A percentile compares a stretch with the other conserved stretches of the same genome.
These are phyloP conservation scores for Cystobasidium slooffiae DNA, from an alignment of 1,284 basidiomycete genomes.

Conservation along the genomic window DNA sequence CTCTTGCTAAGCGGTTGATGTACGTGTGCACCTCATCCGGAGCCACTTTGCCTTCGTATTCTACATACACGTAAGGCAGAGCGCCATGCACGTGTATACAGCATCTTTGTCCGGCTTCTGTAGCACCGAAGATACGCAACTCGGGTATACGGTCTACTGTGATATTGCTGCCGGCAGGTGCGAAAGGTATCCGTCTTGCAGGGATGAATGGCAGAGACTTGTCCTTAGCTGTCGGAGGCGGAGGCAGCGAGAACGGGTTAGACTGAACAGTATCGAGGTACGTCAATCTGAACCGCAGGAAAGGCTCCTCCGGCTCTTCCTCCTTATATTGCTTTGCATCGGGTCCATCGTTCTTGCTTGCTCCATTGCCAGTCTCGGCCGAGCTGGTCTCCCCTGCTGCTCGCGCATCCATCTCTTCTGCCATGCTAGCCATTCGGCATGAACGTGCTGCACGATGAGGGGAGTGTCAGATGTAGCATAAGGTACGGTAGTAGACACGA, in stretches of 20 bases:
- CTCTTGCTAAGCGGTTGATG: slow-evolving; percentile 68
- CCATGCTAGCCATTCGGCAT: slow-evolving; percentile 10
- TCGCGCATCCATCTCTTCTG: not conserved
- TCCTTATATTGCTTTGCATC: not conserved
- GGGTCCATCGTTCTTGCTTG: not conserved
- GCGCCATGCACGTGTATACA: slow-evolving; percentile 85
- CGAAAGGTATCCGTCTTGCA: slow-evolving; percentile 42
- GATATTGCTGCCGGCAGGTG: slow-evolving; percentile 22
- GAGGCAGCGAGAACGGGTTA: slow-evolving; percentile 21
- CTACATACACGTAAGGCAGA: slow-evolving; percentile 64
- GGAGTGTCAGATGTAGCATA: not conserved
- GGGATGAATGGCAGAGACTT: slow-evolving; percentile 41
- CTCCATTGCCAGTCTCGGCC: not conserved
- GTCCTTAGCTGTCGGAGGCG: slow-evolving; percentile 29
- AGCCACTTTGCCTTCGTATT: slow-evolving; percentile 66
- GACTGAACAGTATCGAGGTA: slow-evolving; percentile 45
- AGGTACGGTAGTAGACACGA: not conserved
- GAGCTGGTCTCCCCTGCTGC: not conserved
- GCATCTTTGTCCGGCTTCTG: slow-evolving; percentile 74
- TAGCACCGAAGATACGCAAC: slow-evolving; percentile 83
- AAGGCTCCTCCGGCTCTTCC: slow-evolving; percentile 24
- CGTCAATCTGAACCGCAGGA: slow-evolving; percentile 40
- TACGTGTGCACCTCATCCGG: slow-evolving; percentile 70
- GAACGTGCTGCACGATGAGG: not conserved
- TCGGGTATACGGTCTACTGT: slow-evolving; percentile 66